Percentiles rank a stretch among this genome's conserved stretches.
phyloP scores from a whole-genome alignment of 2,329 filamentous ascomycete species.

The Fusarium zealandicum region DNA sequence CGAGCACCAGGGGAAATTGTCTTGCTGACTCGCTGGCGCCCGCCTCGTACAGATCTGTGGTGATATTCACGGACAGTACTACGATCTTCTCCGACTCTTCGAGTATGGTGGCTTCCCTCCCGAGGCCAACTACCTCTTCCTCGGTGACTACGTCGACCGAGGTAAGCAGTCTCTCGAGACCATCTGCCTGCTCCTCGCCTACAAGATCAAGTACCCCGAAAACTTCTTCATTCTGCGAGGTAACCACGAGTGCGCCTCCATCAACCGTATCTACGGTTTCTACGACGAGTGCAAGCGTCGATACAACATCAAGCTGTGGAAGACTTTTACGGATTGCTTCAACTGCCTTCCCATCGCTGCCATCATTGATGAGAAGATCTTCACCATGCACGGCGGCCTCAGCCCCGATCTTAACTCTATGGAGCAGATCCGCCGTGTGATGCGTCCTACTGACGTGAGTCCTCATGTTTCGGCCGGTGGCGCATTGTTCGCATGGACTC shows the following conservation, averaged over 20 bases:
- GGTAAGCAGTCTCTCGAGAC: constrained; percentile 99
- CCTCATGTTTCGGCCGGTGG: constrained; percentile 18
- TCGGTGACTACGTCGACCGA: constrained; percentile 98
- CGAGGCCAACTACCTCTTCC: constrained; percentile 99
- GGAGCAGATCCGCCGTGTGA: constrained; percentile 99
- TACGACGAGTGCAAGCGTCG: constrained; percentile 99
- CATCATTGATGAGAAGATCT: constrained; percentile 99
- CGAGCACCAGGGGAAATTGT: not conserved
- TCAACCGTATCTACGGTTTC: constrained; percentile 99
- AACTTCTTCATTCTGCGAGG: constrained; percentile 99
- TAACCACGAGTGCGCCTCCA: constrained; percentile 98
- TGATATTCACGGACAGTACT: constrained; percentile 99
- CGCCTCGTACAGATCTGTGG: constrained; percentile 80
- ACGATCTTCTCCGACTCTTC: constrained; percentile 95
- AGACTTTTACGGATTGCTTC: constrained; percentile 99
- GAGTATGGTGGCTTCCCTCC: constrained; percentile 98
- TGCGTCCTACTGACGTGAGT: constrained; percentile 98
- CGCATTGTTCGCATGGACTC: constrained; percentile 7
- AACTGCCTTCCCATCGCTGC: constrained; percentile 98
- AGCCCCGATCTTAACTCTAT: constrained; percentile 98
- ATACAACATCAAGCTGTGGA: constrained; percentile 99
- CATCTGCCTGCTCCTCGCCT: constrained; percentile 93
- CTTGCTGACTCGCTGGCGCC: constrained; percentile 27
- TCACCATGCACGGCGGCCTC: constrained; percentile 98
- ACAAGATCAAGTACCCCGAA: constrained; percentile 99